phyloP scores from a whole-genome alignment of 2,329 filamentous ascomycete species.

The Alternaria alternata region DNA sequence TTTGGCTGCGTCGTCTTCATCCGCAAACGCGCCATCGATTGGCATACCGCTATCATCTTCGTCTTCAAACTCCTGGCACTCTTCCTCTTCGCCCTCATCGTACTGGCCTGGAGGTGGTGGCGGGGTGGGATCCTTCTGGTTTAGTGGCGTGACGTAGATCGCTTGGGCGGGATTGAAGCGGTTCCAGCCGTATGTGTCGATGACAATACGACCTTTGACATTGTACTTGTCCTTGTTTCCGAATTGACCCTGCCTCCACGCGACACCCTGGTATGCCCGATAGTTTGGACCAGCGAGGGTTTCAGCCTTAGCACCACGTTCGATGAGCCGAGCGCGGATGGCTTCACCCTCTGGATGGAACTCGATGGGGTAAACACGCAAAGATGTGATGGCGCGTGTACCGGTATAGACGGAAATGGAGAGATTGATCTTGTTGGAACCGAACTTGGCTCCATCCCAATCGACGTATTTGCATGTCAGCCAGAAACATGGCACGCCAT shows the following conservation, averaged over 20 bases:
- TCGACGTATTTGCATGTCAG: constrained; percentile 49
- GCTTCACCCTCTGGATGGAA: constrained; percentile 54
- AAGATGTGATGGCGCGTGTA: constrained; percentile 53
- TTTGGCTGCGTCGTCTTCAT: constrained; percentile 25
- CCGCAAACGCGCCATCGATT: constrained; percentile 24
- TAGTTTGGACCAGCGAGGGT: constrained; percentile 59
- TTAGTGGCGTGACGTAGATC: constrained; percentile 50
- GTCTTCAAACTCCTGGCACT: constrained; percentile 1
- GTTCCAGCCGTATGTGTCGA: constrained; percentile 63
- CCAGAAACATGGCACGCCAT: constrained; percentile 50
- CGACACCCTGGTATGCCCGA: constrained; percentile 59
- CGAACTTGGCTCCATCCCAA: constrained; percentile 50
- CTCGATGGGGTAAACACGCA: constrained; percentile 56
- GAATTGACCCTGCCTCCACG: constrained; percentile 48
- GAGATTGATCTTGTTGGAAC: constrained; percentile 40
- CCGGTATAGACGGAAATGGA: constrained; percentile 47
- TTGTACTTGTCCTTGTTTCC: constrained; percentile 52
- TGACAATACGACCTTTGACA: constrained; percentile 60
- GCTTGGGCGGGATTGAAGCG: constrained; percentile 56
- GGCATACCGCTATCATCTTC: constrained; percentile 27
- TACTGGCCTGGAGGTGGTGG: constrained; percentile 1
- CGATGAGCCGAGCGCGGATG: constrained; percentile 52
- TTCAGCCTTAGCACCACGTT: constrained; percentile 58
- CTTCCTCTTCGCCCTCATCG: constrained; percentile 18
- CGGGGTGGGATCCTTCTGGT: constrained; percentile 35